These are phyloP conservation scores for Acacia concinna DNA, from an alignment of 331 rosid species.

Conservation along the genomic window DNA sequence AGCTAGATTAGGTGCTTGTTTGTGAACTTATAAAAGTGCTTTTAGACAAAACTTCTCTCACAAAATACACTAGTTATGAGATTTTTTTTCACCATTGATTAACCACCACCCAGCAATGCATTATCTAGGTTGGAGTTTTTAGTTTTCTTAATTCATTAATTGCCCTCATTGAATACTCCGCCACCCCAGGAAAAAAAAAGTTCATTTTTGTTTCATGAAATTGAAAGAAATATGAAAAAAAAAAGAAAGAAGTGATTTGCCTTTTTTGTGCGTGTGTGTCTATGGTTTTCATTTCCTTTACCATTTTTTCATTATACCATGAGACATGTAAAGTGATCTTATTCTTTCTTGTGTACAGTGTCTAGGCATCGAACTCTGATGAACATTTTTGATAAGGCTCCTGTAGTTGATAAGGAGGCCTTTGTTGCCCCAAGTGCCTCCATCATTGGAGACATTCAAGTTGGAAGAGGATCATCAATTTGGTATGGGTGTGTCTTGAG, in stretches of 20 bases:
- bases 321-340: not conserved
- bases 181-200: too few species aligned
- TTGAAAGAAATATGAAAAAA: not conserved
- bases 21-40: too few species aligned
- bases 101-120: not conserved
- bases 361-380: constrained; percentile 94
- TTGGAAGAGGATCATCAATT: constrained; percentile 85
- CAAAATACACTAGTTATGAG: not conserved
- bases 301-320: constrained; percentile 15
- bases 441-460: constrained; percentile 75
- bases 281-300: not conserved
- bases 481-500: constrained; percentile 99
- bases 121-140: not conserved
- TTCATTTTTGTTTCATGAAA: not conserved
- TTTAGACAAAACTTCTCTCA: too few species aligned
- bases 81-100: not conserved
- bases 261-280: not conserved
- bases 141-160: not conserved
- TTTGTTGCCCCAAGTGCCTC: constrained; percentile 96
- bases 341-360: constrained; percentile 44
- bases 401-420: constrained; percentile 78
- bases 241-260: not conserved
- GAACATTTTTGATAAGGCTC: constrained; percentile 90
- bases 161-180: not conserved
- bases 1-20: not conserved